Base-by-base conservation (phyloP, 2,329 filamentous ascomycete species). In the Neoarthrinium moseri region DNA sequence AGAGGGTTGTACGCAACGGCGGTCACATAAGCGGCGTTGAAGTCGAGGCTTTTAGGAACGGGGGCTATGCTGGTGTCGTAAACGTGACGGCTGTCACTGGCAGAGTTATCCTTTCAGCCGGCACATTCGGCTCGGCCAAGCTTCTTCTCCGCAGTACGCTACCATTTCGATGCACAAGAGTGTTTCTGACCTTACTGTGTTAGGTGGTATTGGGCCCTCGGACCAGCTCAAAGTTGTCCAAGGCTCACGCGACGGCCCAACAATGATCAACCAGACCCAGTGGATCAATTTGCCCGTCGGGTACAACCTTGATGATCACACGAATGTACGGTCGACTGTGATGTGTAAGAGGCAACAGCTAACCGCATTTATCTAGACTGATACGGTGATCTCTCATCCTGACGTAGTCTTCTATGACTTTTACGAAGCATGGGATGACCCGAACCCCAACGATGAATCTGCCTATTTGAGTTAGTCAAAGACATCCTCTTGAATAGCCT, bases 41-140 rank as follows among this genome's bases (percentile, higher is more conserved):
- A 60, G 73, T 87, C n/a, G 76, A 83, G 56, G 74, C 76, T 42
- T 70, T 69, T 32, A 65, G 69, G 17, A 64, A 67, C 29, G 75
- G 72, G 12, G 82, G 83, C 7, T 74, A 76, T 51, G 73, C 71
- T 36, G 81, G 84, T 5, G 77, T 75, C 11, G 73, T 89, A 53
- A 80, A 78, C 10, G 66, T 88, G 45, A 81, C 82, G 18, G 59
- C 73, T 5, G 64, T 69, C 20, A 80, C 75, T 20, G 86, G 86
- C 11, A 78, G 83, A 46, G 84, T 89, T 33, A 78, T 90, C 50
- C 71, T 89, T 22, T 78, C 86, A 6, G 80, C 84, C 1, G 86
- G 86, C 40, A 72, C 84, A 3, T 87, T 90, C 49, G 84, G 83
- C 18, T 84, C 83, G 3, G 74, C 84, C 17, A 86, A 87, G 64